These are phyloP conservation scores for Tulasnella sp. DNA, from an alignment of 768 basidiomycete genomes.

Conservation along the genomic window DNA sequence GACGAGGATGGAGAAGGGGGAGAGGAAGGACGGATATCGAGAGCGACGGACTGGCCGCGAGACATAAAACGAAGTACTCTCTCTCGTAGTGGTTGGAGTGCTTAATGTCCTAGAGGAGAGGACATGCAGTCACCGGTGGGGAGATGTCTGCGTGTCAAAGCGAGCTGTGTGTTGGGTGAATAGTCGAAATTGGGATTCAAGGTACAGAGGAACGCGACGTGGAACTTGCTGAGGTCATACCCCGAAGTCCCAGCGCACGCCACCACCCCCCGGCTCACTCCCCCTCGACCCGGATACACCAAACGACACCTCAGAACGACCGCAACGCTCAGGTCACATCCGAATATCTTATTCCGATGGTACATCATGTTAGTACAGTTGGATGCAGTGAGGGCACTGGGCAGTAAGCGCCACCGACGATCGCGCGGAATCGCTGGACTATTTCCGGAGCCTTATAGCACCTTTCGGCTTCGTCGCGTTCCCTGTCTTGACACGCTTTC, in stretches of 20 bases:
- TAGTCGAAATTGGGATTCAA: conserved; percentile 26
- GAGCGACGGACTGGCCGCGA: conserved; percentile 25
- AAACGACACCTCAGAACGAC: neutral
- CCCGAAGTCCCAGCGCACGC: conserved; percentile 10
- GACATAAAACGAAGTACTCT: conserved; percentile 9
- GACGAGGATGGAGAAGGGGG: conserved; percentile 37
- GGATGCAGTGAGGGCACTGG: neutral
- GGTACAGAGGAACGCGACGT: conserved; percentile 21
- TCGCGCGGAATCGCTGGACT: conserved; percentile 4
- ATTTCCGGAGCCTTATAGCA: conserved; percentile 20
- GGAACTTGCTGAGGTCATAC: conserved; percentile 2
- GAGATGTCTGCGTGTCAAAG: conserved; percentile 11
- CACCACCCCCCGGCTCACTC: neutral
- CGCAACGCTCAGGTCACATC: neutral
- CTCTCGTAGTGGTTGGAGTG: neutral
- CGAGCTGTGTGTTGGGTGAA: neutral
- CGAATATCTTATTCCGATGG: neutral
- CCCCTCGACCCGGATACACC: conserved; percentile 9
- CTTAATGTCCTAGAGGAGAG: conserved; percentile 14
- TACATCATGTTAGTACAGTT: neutral
- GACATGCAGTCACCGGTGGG: conserved; percentile 10
- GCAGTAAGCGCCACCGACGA: neutral
- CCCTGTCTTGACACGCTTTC: conserved; percentile 20
- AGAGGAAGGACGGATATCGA: conserved; percentile 24
- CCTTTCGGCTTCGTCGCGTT: conserved; percentile 24